These are phyloP conservation scores for Dipodascopsis uninucleata DNA, from an alignment of 805 yeast genomes.

Conservation along the genomic window DNA sequence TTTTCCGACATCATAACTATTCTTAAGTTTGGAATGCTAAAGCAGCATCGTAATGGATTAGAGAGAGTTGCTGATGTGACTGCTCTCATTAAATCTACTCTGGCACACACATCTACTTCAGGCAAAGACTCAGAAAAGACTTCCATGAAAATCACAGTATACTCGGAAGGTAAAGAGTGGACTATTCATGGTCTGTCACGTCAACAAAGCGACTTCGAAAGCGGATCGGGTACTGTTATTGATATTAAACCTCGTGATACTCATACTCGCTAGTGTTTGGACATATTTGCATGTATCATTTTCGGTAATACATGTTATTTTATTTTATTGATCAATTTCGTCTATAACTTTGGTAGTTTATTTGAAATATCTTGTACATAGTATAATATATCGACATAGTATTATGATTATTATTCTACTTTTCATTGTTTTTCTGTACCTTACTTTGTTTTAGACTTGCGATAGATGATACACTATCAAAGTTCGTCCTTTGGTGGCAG, in stretches of 20 bases:
- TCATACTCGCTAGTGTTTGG: conserved; percentile 10
- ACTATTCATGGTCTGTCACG: conserved; percentile 12
- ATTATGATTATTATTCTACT: conserved; percentile 4
- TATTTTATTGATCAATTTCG: neutral
- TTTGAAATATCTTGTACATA: too few species aligned
- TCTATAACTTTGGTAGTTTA: neutral
- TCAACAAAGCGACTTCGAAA: neutral
- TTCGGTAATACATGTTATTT: neutral
- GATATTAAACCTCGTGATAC: conserved; percentile 19
- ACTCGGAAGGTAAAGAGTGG: conserved; percentile 14
- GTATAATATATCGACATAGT: conserved; percentile 1
- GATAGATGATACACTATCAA: neutral
- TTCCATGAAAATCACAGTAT: conserved; percentile 16
- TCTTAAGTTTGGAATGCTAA: conserved; percentile 12
- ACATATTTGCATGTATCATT: neutral
- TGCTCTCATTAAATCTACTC: conserved; percentile 15
- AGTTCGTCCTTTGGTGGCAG: neutral
- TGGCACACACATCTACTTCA: conserved; percentile 1
- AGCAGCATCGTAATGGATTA: neutral
- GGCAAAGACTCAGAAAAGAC: conserved; percentile 10
- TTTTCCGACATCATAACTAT: conserved; percentile 15
- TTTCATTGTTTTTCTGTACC: neutral
- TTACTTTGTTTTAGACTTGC: neutral
- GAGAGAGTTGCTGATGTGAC: conserved; percentile 17
- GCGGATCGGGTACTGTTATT: conserved; percentile 11